These are phyloP conservation scores for Byssochlamys sp. DNA, from an alignment of 2,329 filamentous ascomycete species.

Conservation along the genomic window DNA sequence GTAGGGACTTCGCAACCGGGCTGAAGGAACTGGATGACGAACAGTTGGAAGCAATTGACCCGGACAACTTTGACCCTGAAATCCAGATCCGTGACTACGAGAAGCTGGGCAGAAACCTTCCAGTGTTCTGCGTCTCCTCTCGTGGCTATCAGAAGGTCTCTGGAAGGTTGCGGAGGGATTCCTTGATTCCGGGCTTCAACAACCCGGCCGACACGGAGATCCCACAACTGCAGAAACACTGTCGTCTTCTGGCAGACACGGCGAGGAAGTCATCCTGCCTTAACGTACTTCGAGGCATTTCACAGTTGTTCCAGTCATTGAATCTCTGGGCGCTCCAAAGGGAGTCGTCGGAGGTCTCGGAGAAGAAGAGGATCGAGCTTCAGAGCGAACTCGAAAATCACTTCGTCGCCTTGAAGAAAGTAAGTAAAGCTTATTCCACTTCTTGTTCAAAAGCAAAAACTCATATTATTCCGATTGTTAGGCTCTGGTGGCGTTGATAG, in stretches of 20 bases:
- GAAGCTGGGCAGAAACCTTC: slow-evolving; percentile 45
- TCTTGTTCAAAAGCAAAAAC: background rate
- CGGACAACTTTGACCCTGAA: slow-evolving; percentile 14
- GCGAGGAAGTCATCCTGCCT: slow-evolving; percentile 29
- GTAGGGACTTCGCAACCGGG: background rate
- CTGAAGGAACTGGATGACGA: background rate
- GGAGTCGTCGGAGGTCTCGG: background rate
- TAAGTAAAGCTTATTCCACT: background rate
- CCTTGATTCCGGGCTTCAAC: slow-evolving; percentile 44
- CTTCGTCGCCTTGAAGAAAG: background rate
- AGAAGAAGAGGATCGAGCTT: background rate
- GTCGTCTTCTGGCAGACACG: slow-evolving; percentile 47
- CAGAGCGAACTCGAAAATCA: background rate
- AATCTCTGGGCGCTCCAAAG: background rate
- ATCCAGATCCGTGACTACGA: slow-evolving; percentile 50
- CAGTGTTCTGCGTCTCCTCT: slow-evolving; percentile 57
- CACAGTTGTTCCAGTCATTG: slow-evolving; percentile 1
- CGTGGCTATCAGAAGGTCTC: slow-evolving; percentile 54
- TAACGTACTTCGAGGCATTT: slow-evolving; percentile 27
- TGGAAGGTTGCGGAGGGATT: slow-evolving; percentile 46
- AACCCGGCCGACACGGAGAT: slow-evolving; percentile 49
- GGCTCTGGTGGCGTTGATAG: background rate
- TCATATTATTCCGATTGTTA: background rate
- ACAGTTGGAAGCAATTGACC: background rate
- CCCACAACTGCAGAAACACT: slow-evolving; percentile 50